Evolutionary conservation across 345 rosid genomes (phyloP), one percentile per base, ranked within the genome.

Genomic region (Eucalyptus tenuipes): DNA sequence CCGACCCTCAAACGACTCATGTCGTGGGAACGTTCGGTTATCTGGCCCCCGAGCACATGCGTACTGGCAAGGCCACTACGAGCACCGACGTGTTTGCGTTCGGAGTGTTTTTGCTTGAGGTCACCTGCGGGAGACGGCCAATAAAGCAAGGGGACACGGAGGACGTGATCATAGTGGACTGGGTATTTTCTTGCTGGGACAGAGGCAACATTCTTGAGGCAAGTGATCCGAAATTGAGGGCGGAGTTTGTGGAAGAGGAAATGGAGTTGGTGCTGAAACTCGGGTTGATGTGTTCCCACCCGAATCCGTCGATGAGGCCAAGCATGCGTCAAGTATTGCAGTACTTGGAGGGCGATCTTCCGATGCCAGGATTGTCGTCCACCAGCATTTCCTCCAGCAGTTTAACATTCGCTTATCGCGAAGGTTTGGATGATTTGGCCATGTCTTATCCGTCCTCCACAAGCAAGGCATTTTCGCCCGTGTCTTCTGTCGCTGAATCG

Each of bases 201-300:
- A 22, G 59, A 20, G 59, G 59, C 50, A 57, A 27, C 18, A 89
- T 93, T 59, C 90, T 91, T 4, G 90, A 85, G 61, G 92, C 90
- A 18, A 87, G 55, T 33, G 95, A 94, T 84, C 89, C 93, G 5
- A 93, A 90, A 66, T 88, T 94, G 15, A 90, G 87, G 86, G 91
- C 52, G 5, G 89, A 88, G 12, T 86, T 86, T 13, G 85, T 44
- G 49, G 75, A 37, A 1, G 90, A 89, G 40, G 94, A 94, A 88
- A 88, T 94, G 79, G 92, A 92, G 93, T 48, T 91, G 88, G 94
- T 92, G 31, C 44, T 93, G 93, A 91, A 90, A 75, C 88, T 93
- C 7, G 94, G 95, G 82, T 44, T 93, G 91, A 31, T 94, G 1
- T 94, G 96, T 85, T 89, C 93, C 49, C 91, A 87, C 66, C n/a